Conservation (phyloP, 345 rosid genomes). For the Iberis pinnata region DNA sequence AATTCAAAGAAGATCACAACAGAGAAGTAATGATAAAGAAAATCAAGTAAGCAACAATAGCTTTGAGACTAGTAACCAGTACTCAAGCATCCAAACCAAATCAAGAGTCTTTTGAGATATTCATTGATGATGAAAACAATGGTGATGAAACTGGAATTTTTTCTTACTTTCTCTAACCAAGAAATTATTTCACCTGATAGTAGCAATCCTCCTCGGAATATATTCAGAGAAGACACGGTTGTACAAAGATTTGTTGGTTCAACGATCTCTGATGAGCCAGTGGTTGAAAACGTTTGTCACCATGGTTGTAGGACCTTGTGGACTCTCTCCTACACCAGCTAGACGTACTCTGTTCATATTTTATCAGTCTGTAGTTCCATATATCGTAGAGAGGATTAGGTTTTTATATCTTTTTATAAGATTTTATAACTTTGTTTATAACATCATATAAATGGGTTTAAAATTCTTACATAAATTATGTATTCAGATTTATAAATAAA, state of each 20-base stretch:
- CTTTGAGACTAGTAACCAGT: conserved; percentile 37
- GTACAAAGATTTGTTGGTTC: conserved; percentile 79
- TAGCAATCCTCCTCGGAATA: conserved; percentile 37
- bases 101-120: conserved; percentile 48
- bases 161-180: conserved; percentile 57
- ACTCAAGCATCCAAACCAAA: conserved; percentile 30
- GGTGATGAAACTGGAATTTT: conserved; percentile 40
- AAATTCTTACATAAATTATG: too few relatives aligned
- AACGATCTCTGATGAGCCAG: conserved; percentile 63
- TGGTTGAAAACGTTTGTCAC: conserved; percentile 87
- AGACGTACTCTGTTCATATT: conserved; percentile 81
- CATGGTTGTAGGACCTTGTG: conserved; percentile 82
- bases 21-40: conserved; percentile 35
- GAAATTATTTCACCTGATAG: conserved; percentile 51
- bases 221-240: conserved; percentile 79
- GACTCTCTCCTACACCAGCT: conserved; percentile 93
- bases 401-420: too few relatives aligned
- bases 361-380: conserved; percentile 74
- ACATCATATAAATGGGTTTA: too few relatives aligned
- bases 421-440: too few relatives aligned
- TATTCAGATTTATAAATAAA: too few relatives aligned
- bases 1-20: conserved; percentile 37
- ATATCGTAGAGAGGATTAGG: conserved; percentile 88
- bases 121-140: conserved; percentile 49
- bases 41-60: conserved; percentile 30